Evolutionary conservation across 441 rosid species (phyloP), one percentile per base, ranked within the genome.

Genomic region (Codiaeum variegatum): DNA sequence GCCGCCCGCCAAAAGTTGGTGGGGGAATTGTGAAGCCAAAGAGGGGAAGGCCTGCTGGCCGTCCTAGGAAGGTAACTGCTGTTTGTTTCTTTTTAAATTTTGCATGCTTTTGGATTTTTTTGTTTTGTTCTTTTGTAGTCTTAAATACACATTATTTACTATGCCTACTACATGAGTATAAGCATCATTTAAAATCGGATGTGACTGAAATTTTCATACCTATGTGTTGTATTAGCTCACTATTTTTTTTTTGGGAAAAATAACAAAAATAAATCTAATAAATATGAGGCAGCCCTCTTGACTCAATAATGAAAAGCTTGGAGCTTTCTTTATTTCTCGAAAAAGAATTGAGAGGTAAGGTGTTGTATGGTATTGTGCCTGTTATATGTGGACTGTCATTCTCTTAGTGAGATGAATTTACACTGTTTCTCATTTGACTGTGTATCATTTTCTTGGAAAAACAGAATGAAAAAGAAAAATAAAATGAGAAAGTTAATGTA

Each of bases 31-130:
- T 80, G 73, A 77, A 67, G 63, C 70, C 54, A 0, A 77, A 28
- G 77, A 77, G 71, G 69, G 93, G 92, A 7, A 82, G 80, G 70
- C 89, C 94, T 1, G 83, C 84, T 0, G 97, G 96, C 32, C 83
- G 96, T 52, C 94, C 96, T 32, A 86, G 69, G 83, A 89, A 88
- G 97, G 97, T 91, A 76, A 31, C 2, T 60, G n/a, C 11, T 36
- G 40, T 32, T 21, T 12, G 9, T 65, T 72, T 8, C 12, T 15
- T 59, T 19, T 4, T 10, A 65, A 19, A 6, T 51, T 51, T 51
- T 51, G 3, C 24, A 1, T 51, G 23, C 9, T 51, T 9, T 7
- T 1, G 21, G 23, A 0, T 51, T 51, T 16, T 0, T 49, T n/a
- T 51, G 10, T 21, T 21, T 19, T 51, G 24, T 51, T 51, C 21